Percentiles rank a stretch among this genome's conserved stretches.
Conservation (phyloP, 345 rosid genomes). For the Cardamine resedifolia region DNA sequence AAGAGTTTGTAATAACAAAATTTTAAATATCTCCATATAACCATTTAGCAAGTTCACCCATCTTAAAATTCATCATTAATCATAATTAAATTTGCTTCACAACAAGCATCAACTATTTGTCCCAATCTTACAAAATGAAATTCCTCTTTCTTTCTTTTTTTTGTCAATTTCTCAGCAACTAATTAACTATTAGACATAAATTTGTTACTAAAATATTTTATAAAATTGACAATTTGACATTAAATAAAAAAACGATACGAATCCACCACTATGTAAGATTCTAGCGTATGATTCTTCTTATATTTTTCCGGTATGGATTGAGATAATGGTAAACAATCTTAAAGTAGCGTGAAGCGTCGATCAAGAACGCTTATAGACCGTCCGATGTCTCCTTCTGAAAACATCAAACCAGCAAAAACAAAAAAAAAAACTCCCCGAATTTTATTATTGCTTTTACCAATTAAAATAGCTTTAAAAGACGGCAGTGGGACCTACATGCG, state of each 20-base stretch:
- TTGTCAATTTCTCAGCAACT: no score
- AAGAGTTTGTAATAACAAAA: not conserved
- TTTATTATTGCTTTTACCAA: not conserved
- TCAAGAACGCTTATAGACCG: constrained; percentile 14
- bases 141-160: no score
- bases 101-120: not conserved
- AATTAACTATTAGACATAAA: not conserved
- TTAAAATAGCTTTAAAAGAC: constrained; percentile 23
- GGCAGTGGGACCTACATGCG: constrained; percentile 17
- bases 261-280: constrained; percentile 18
- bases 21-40: not conserved
- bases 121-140: not conserved
- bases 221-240: not conserved
- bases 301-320: not conserved
- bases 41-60: not conserved
- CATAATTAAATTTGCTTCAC: not conserved
- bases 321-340: constrained; percentile 23
- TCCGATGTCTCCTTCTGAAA: constrained; percentile 19
- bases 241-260: not conserved
- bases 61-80: not conserved
- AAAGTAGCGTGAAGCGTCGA: constrained; percentile 18
- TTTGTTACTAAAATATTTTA: not conserved
- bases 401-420: not conserved
- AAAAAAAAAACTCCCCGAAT: not conserved
- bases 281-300: not conserved